Evolutionary conservation across 768 basidiomycete species (phyloP), one percentile per base, ranked within the genome.

Genomic region (Podaxis carcinomalis): DNA sequence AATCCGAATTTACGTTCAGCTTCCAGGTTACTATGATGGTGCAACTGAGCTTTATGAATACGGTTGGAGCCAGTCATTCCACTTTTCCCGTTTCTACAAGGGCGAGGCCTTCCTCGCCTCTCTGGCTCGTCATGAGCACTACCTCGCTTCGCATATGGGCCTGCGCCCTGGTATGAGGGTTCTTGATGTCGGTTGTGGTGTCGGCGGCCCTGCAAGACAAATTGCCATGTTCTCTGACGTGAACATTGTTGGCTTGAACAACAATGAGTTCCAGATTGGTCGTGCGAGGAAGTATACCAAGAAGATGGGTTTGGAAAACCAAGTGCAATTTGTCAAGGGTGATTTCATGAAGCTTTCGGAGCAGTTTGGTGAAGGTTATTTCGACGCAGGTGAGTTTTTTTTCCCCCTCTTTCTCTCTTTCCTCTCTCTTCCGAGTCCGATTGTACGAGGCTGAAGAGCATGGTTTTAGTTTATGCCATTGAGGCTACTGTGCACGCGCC

Each of bases 401-500:
- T 32, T 52, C 49, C 3, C 23, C 46, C 23, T 23, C 23, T 23
- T 6, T 11, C 5, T 28, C 27, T 28, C 5, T 27, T 5, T 27
- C 27, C 1, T 27, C 27, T 28, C 27, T 28, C 27, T 28, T 28
- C 27, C 27, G 27, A 28, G 27, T 28, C 27, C 27, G 1, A 28
- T 28, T 28, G 5, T 5, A 28, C 27, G 27, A 28, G 27, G 27
- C 60, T 52, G 11, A 65, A 44, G 19, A 62, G 11, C 57, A n/a
- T 59, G 14, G 6, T 55, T 42, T 5, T 57, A 92, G 93, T 95
- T 35, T 96, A 97, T 70, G 95, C 95, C 51, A 98, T 99, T 65
- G 97, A 99, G 79, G 96, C 97, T 0, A 99, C 97, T 27, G 90
- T 90, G 37, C 97, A 99, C 69, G 95, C 97, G 0, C 97, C 97